Evolutionary conservation across 2,329 filamentous ascomycete genomes (phyloP).

Genomic region (Phoma sp.): DNA sequence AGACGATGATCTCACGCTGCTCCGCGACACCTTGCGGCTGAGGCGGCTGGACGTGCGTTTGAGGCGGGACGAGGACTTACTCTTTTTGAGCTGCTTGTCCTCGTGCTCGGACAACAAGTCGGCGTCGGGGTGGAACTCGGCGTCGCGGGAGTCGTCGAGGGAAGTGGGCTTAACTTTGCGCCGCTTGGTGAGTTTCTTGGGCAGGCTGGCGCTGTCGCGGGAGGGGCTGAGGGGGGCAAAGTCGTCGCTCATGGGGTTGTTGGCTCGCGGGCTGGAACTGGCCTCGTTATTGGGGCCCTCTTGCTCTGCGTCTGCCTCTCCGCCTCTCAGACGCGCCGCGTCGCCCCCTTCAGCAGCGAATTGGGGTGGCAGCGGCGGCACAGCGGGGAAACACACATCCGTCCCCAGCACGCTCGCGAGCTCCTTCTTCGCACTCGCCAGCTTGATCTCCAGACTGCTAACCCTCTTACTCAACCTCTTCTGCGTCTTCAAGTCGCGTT

Average conservation of each 20-base stretch:
- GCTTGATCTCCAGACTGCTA: constrained; percentile 65
- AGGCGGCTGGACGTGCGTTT: constrained; percentile 21
- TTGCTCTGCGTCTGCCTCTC: too few relatives aligned
- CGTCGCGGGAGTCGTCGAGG: neutral
- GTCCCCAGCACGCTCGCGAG: constrained; percentile 54
- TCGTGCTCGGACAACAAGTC: constrained; percentile 20
- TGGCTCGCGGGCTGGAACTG: neutral
- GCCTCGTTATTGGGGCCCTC: too few relatives aligned
- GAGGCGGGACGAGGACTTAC: neutral
- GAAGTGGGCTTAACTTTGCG: neutral
- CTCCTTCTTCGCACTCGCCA: constrained; percentile 61
- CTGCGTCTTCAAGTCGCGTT: constrained; percentile 63
- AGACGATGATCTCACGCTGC: neutral
- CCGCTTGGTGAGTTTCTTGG: neutral
- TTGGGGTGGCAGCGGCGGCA: constrained; percentile 44
- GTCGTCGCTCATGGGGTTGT: constrained; percentile 24
- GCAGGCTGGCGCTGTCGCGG: neutral
- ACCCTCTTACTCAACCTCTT: constrained; percentile 65
- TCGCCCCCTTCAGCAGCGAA: neutral
- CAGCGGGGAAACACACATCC: constrained; percentile 49
- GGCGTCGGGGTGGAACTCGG: constrained; percentile 17
- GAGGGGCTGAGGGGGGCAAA: constrained; percentile 24
- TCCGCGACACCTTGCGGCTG: neutral
- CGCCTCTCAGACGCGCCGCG: too few relatives aligned
- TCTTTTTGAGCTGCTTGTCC: neutral